Evolutionary conservation across 2,329 filamentous ascomycete genomes (phyloP).

Genomic region (Neonectria hederae): DNA sequence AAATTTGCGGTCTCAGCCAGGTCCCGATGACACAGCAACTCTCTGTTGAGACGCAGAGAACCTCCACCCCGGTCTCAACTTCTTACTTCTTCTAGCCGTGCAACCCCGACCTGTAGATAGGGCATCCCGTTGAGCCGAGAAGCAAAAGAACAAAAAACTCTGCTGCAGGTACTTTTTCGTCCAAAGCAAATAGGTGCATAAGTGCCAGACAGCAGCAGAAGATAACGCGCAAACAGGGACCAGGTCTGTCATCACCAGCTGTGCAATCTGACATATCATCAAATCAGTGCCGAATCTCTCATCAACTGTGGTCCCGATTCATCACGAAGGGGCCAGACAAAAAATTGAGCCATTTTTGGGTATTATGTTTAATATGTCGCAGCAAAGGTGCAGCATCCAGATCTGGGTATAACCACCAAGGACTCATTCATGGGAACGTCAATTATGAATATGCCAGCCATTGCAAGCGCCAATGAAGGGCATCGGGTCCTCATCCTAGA

Average conservation of each 20-base stretch:
- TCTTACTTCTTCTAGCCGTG: not conserved
- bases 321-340: not conserved
- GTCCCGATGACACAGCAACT: not conserved
- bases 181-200: no score
- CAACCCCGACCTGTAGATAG: not conserved
- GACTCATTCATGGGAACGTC: not conserved
- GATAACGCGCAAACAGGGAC: slow-evolving; percentile 4
- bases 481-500: not conserved
- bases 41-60: not conserved
- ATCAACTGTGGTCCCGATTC: slow-evolving; percentile 1
- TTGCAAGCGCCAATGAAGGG: not conserved
- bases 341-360: not conserved
- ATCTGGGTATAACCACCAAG: not conserved
- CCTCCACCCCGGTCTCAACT: not conserved
- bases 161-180: not conserved
- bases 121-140: not conserved
- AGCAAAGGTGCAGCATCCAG: not conserved
- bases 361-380: not conserved
- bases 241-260: slow-evolving; percentile 2
- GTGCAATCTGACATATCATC: slow-evolving; percentile 8
- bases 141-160: not conserved
- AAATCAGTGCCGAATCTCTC: not conserved
- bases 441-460: not conserved
- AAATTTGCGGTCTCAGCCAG: not conserved
- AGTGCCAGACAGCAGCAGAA: not conserved